Base-by-base conservation (phyloP, 345 rosid genomes). In the Hirschfeldia incana region DNA sequence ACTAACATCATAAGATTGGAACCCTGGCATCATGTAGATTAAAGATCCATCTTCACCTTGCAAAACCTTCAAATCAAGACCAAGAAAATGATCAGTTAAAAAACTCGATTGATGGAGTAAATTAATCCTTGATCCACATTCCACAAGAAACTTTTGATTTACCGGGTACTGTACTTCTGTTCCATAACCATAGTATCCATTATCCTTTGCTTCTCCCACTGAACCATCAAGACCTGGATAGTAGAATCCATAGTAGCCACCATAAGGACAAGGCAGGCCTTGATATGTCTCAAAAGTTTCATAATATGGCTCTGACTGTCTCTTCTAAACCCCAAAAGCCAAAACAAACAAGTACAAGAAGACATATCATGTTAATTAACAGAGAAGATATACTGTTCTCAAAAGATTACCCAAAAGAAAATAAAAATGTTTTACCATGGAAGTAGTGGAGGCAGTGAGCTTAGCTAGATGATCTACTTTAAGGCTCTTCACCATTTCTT, bases 11-110 rank as follows among this genome's bases (percentile, higher is more conserved):
- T 80, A 87, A 60, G 85, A 67, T 75, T 82, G 87, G 74, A 67
- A 77, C 69, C 88, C 91, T 55, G 86, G 89, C 67, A 80, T 69
- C 74, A 82, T 11, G 65, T 86, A 86, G 29, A 86, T 77, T 65
- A 86, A 78, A 71, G 87, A 84, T 39, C 89, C 91, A 83, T 87
- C 83, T 53, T 86, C 88, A 10, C 87, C 80, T 78, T 84, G 85
- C 79, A 83, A 67, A 39, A 80, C 89, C 89, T 88, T 51, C 1
- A 44, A 73, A 77, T 53, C 58, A 67, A 44, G 46, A 67, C 57
- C 21, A 65, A n/a, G 9, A 73, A 73, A 59, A 39, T 11, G 28
- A 17, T 49, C 4, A 70, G 2, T 15, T 27, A 34, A 34, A 63
- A 58, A 75, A 2, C 37, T 28, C 12, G 39, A 49, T 21, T 26